Base-by-base conservation (phyloP, 164 flowering plant genomes). In the Nymphaea colorata region DNA sequence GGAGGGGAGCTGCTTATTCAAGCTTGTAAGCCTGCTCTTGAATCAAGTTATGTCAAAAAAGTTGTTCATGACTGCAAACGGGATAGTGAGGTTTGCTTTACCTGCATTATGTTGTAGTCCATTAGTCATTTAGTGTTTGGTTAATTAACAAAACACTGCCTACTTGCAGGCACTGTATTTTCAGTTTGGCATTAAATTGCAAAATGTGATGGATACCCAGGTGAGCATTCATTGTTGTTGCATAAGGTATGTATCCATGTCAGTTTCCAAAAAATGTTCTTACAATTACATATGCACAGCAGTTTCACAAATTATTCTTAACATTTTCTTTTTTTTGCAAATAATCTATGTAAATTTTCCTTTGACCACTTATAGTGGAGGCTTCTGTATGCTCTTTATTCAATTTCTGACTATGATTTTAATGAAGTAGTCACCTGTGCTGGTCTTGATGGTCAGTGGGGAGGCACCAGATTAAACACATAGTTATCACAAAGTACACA, bases 1-100 rank as follows among this genome's bases (percentile, higher is more conserved):
- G 99, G 99, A 63, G 99, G 97, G 62, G 81, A 81, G 70, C 64
- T 61, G 71, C 88, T 94, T 73, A 74, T 94, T 78, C 80, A 76
- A 78, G 96, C 96, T 72, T 94, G 99, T 85, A 88, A 91, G 88
- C 99, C 99, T 80, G 96, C 92, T 70, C 96, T 94, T 72, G 99
- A 94, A 79, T 94, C 99, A 79, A 79, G 73, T 70, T 80, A 85
- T 82, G 75, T 94, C 87, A 90, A 88, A 70, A 94, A 94, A 88
- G 97, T 91, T 73, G 86, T 94, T 81, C 99, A 94, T 61, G 96
- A 94, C 72, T 94, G 97, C 92, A 91, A 90, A 81, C 85, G 97
- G 62, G 99, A 94, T 79, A 91, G 99, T 73, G 97, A 93, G 97
- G 97, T 93, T 80, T 80, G 73, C 78, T 51, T 25, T 10, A 57